phyloP scores from a whole-genome alignment of 768 basidiomycete species.

The Rhizopogon vesiculosus region DNA sequence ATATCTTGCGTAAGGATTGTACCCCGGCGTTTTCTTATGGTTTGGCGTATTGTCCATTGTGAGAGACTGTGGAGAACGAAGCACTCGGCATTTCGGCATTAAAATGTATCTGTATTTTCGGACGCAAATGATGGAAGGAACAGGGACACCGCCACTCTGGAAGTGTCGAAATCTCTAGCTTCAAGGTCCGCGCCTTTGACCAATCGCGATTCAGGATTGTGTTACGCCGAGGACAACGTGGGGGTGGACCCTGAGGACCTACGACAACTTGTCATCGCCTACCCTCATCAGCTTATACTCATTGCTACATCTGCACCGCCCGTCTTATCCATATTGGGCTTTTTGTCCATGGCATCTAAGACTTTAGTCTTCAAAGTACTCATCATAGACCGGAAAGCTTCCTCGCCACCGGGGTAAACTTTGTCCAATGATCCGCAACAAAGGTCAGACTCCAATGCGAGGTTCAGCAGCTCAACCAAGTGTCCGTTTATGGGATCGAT shows the following conservation, averaged over 20 bases:
- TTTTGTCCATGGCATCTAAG: slow-evolving; percentile 12
- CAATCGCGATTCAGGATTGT: not conserved
- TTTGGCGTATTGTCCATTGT: slow-evolving; percentile 19
- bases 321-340: slow-evolving; percentile 8
- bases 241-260: not conserved
- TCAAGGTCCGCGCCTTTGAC: not conserved
- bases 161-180: not conserved
- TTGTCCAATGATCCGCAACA: slow-evolving; percentile 28
- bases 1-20: slow-evolving; percentile 25
- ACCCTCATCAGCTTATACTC: slow-evolving; percentile 23
- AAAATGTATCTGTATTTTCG: not conserved
- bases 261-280: not conserved
- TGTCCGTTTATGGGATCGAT: slow-evolving; percentile 81
- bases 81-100: slow-evolving; percentile 28
- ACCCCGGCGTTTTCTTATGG: slow-evolving; percentile 25
- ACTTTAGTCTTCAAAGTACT: slow-evolving; percentile 22
- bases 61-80: slow-evolving; percentile 31
- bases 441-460: slow-evolving; percentile 61
- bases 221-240: not conserved
- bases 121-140: not conserved
- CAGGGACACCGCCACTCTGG: not conserved
- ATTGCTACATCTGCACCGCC: slow-evolving; percentile 24
- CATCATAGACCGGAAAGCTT: slow-evolving; percentile 30
- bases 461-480: slow-evolving; percentile 74
- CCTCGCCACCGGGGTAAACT: slow-evolving; percentile 29